A percentile compares a stretch with the other conserved stretches of the same genome.
phyloP scores from a whole-genome alignment of 192 early-diverging fungal species.

The Blastocladiella britannica region DNA sequence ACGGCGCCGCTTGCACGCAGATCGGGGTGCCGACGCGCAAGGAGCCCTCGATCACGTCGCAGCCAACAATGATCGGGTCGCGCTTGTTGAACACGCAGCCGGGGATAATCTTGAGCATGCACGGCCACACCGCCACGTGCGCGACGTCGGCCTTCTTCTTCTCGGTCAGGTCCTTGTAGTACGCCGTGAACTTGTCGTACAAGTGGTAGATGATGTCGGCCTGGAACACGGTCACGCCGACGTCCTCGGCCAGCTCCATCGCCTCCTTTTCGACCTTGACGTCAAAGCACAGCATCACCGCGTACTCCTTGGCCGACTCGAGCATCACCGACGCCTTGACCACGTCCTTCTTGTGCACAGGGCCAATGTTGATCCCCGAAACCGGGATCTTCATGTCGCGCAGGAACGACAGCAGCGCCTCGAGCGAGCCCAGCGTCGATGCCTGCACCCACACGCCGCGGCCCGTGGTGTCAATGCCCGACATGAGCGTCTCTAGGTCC shows the following conservation, averaged over 20 bases:
- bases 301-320: conserved; percentile 68
- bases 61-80: conserved; percentile 83
- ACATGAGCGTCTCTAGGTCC: conserved; percentile 57
- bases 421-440: conserved; percentile 89
- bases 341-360: conserved; percentile 94
- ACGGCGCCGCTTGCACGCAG: conserved; percentile 56
- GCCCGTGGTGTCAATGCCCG: conserved; percentile 59
- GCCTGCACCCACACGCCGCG: conserved; percentile 95
- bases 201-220: conserved; percentile 98
- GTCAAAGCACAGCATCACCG: conserved; percentile 72
- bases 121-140: conserved; percentile 90
- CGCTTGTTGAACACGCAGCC: conserved; percentile 85
- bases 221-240: conserved; percentile 78
- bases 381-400: conserved; percentile 82
- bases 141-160: conserved; percentile 71
- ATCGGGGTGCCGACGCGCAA: conserved; percentile 78
- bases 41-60: conserved; percentile 81
- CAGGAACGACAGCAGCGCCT: conserved; percentile 88
- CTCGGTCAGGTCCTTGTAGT: conserved; percentile 55
- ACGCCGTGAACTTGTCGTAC: conserved; percentile 80
- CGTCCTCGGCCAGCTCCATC: conserved; percentile 67
- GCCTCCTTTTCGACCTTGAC: conserved; percentile 82
- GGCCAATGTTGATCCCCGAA: conserved; percentile 87
- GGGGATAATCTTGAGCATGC: conserved; percentile 66
- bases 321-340: conserved; percentile 78